These are phyloP conservation scores for Castanea sativa DNA, from an alignment of 306 rosid species.

Conservation along the genomic window DNA sequence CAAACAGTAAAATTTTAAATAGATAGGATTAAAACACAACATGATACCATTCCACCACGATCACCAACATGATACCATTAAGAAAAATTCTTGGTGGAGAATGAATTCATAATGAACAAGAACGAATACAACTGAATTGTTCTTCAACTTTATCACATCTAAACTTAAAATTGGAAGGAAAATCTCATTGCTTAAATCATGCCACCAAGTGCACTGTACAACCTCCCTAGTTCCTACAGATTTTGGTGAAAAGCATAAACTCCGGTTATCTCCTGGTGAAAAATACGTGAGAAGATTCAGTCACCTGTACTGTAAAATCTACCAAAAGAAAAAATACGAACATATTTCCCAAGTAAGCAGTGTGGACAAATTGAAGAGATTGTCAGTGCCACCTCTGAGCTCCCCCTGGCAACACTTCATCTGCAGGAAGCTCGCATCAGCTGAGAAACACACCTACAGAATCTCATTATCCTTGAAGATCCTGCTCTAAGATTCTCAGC, in stretches of 20 bases:
- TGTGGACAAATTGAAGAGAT: background rate
- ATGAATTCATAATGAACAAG: background rate
- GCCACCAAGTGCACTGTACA: background rate
- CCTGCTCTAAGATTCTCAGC: slow-evolving; percentile 47
- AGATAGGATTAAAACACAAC: too few relatives aligned
- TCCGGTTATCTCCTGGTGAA: background rate
- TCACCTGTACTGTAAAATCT: slow-evolving; percentile 1
- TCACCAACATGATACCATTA: too few relatives aligned
- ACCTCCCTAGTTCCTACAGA: background rate
- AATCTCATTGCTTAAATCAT: background rate
- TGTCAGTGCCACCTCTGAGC: background rate
- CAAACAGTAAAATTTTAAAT: too few relatives aligned
- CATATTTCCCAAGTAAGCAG: background rate
- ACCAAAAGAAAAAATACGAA: background rate
- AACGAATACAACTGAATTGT: background rate
- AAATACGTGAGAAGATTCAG: background rate
- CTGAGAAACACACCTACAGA: slow-evolving; percentile 59
- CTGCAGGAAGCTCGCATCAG: slow-evolving; percentile 32
- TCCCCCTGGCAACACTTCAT: background rate
- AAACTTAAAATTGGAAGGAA: background rate
- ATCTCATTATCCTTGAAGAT: slow-evolving; percentile 59
- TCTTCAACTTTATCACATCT: background rate
- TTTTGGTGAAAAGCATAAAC: background rate
- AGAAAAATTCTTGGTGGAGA: too few relatives aligned
- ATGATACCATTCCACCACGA: too few relatives aligned